These are phyloP conservation scores for Aspergillus carbonarius DNA, from an alignment of 2,329 filamentous ascomycete species.

Conservation along the genomic window DNA sequence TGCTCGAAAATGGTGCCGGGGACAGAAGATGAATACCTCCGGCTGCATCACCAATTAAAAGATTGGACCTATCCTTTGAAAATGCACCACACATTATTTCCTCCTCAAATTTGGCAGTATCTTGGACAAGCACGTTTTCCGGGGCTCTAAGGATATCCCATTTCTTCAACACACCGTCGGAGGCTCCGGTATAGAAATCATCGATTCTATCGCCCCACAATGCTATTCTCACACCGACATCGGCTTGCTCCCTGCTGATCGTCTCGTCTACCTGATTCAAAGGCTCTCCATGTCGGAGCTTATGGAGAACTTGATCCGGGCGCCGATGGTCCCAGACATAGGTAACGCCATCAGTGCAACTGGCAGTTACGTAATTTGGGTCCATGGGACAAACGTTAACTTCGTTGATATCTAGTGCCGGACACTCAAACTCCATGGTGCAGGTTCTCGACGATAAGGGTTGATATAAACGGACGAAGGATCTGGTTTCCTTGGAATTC, in stretches of 20 bases:
- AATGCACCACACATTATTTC: conserved; percentile 61
- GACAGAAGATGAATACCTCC: conserved; percentile 56
- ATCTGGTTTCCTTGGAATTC: conserved; percentile 41
- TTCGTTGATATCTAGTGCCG: conserved; percentile 62
- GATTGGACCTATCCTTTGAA: conserved; percentile 54
- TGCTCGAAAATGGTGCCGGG: conserved; percentile 28
- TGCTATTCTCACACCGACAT: conserved; percentile 59
- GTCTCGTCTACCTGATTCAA: conserved; percentile 47
- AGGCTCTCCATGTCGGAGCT: conserved; percentile 52
- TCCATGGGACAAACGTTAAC: conserved; percentile 51
- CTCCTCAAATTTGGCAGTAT: conserved; percentile 50
- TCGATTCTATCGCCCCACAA: conserved; percentile 56
- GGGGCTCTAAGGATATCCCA: conserved; percentile 58
- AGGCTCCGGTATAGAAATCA: conserved; percentile 59
- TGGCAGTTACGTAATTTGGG: conserved; percentile 55
- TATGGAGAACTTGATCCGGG: conserved; percentile 47
- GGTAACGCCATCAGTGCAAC: conserved; percentile 59
- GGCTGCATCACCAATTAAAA: conserved; percentile 59
- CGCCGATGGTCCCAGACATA: conserved; percentile 62
- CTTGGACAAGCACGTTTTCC: conserved; percentile 53
- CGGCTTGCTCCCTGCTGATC: conserved; percentile 48
- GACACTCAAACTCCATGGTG: conserved; percentile 54
- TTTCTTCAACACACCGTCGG: conserved; percentile 59
- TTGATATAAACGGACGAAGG: conserved; percentile 56
- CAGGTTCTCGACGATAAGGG: conserved; percentile 35